Base-by-base conservation (phyloP, 2,329 filamentous ascomycete species). In the Elsinoe batatas region DNA sequence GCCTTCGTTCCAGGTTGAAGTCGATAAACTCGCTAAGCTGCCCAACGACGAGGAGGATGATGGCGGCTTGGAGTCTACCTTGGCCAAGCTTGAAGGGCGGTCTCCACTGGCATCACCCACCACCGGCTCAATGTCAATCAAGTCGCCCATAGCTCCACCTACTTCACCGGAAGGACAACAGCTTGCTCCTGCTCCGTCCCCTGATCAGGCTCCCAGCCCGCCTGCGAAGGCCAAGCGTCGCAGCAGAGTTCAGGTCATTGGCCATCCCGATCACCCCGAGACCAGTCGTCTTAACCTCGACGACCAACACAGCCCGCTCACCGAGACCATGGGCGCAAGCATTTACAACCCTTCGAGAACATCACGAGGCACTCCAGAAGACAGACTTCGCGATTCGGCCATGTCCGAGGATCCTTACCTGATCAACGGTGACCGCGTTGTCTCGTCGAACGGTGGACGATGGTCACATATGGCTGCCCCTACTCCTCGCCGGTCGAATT, bases 51-150 rank as follows among this genome's bases (percentile, higher is more conserved):
- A 85, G 44, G 88, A 72, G 18, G 74, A 74, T 44, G 74, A 94
- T 65, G 89, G 89, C 5, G 91, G 91, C 11, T 84, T 97, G 22
- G 93, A 97, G 66, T 90, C 91, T n/a, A 88, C 93, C 0, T 70
- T 98, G 51, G 72, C 91, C 63, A 98, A 97, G 65, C 77, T 98
- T 0, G 93, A 98, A 72, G 93, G 93, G 8, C 91, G 82, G 62
- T 93, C 47, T n/a, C 47, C 47, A 6, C 12, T 51, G 15, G 30
- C 43, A 17, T 53, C 51, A 11, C 35, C 53, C 44, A 18, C 46
- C 43, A 13, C 33, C 36, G 7, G 33, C 30, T 15, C 50, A 20
- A 1, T 53, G 42, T 26, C 37, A 13, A 30, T 44, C n/a, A 32
- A 36, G 22, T 51, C 47, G 8, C 47, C 47, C 20, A 17, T 47